A percentile compares a stretch with the other conserved stretches of the same genome.
phyloP scores from a whole-genome alignment of 176 grass and related monocot species.

The Coix lacrymajobi region DNA sequence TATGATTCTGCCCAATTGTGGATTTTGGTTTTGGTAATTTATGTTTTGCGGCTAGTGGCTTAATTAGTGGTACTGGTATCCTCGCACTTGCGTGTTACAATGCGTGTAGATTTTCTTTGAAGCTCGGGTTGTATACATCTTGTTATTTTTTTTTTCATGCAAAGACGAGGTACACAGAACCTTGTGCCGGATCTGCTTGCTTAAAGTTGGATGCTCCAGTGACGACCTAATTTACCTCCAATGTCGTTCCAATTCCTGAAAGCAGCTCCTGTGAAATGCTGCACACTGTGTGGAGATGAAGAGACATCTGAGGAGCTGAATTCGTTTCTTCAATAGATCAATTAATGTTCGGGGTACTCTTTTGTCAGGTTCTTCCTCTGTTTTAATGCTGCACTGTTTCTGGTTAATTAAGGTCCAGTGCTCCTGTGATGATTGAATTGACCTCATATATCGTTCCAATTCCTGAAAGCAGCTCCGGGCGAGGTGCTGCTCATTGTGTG shows the following conservation, averaged over 20 bases:
- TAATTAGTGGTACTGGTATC: not conserved
- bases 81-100: not conserved
- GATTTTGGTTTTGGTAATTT: not conserved
- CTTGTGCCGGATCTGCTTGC: not conserved
- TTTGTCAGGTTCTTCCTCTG: not conserved
- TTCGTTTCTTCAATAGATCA: not conserved
- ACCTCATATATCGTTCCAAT: constrained; percentile 40
- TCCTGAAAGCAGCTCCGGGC: constrained; percentile 30
- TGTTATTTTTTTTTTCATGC: not conserved
- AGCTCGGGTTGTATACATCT: not conserved
- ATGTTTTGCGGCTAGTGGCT: not conserved
- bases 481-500: constrained; percentile 22
- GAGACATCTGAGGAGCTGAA: constrained; percentile 34
- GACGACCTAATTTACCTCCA: constrained; percentile 16
- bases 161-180: not conserved
- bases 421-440: constrained; percentile 32
- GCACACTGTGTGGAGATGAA: constrained; percentile 26
- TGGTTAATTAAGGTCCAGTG: not conserved
- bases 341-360: too few species aligned
- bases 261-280: not conserved
- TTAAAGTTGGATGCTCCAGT: constrained; percentile 2
- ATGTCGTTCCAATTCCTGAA: constrained; percentile 51
- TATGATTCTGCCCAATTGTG: not conserved
- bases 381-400: not conserved
- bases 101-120: not conserved